A percentile compares a stretch with the other conserved stretches of the same genome.
Evolutionary conservation across 352 stramenopile species (phyloP).

Genomic region (Phytopythium boreale): DNA sequence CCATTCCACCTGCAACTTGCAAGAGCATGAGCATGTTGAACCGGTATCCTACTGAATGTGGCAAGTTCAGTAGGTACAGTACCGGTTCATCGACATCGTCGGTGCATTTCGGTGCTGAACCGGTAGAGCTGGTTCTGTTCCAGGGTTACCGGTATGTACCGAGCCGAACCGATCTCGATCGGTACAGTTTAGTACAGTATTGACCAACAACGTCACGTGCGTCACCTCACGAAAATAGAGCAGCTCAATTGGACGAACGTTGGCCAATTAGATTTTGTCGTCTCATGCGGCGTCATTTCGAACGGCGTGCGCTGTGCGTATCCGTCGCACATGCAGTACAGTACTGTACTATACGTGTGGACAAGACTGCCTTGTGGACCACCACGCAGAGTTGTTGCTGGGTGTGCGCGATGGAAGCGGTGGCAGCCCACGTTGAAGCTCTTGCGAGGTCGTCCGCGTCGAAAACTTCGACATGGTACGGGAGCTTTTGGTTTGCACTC

Average conservation of each 20-base stretch:
- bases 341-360: background rate
- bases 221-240: background rate
- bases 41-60: too few relatives aligned
- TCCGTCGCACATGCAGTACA: background rate
- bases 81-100: too few relatives aligned
- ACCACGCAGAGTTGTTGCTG: background rate
- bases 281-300: background rate
- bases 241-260: slow-evolving; percentile 1
- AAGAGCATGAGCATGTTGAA: too few relatives aligned
- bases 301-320: too few relatives aligned
- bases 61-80: too few relatives aligned
- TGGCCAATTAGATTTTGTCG: background rate
- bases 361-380: background rate
- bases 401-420: background rate
- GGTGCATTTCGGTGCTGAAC: too few relatives aligned
- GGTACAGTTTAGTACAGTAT: too few relatives aligned
- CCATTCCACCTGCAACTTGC: too few relatives aligned
- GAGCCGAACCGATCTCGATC: too few relatives aligned
- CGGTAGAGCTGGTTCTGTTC: too few relatives aligned
- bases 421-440: background rate
- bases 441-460: background rate
- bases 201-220: background rate
- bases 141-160: too few relatives aligned
- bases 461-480: background rate
- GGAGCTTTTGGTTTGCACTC: background rate